These are phyloP conservation scores for Zymoseptoria ardabiliae DNA, from an alignment of 2,329 filamentous ascomycete genomes.

Conservation along the genomic window DNA sequence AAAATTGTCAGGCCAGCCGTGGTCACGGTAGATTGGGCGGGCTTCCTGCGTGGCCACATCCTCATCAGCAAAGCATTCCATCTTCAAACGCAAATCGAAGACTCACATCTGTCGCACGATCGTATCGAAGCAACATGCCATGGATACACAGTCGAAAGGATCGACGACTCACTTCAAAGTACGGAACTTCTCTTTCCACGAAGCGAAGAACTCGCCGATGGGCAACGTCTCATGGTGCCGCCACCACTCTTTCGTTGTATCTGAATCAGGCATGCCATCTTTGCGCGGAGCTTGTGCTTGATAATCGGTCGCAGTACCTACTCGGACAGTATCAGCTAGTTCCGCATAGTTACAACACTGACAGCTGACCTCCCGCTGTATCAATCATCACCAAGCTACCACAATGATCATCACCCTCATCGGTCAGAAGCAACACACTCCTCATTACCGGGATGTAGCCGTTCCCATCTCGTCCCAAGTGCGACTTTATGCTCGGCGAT, in stretches of 20 bases:
- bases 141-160: not conserved
- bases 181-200: not conserved
- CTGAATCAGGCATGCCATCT: not conserved
- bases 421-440: not conserved
- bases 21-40: constrained; percentile 4
- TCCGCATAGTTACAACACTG: not conserved
- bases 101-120: not conserved
- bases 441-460: not conserved
- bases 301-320: not conserved
- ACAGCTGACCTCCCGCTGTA: not conserved
- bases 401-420: not conserved
- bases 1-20: constrained; percentile 7
- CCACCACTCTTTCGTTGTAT: not conserved
- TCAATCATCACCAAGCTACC: not conserved
- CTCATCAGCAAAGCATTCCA: not conserved
- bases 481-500: not conserved
- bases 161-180: not conserved
- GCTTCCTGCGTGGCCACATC: not conserved
- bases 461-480: not conserved
- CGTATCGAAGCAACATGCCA: not conserved
- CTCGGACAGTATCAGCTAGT: not conserved
- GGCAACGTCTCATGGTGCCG: not conserved
- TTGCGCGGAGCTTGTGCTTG: not conserved
- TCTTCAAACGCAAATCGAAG: not conserved
- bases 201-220: not conserved